Evolutionary conservation across 2,329 filamentous ascomycete species (phyloP), one percentile per base, ranked within the genome.

Genomic region (Pseudophaeomoniella oleicola): DNA sequence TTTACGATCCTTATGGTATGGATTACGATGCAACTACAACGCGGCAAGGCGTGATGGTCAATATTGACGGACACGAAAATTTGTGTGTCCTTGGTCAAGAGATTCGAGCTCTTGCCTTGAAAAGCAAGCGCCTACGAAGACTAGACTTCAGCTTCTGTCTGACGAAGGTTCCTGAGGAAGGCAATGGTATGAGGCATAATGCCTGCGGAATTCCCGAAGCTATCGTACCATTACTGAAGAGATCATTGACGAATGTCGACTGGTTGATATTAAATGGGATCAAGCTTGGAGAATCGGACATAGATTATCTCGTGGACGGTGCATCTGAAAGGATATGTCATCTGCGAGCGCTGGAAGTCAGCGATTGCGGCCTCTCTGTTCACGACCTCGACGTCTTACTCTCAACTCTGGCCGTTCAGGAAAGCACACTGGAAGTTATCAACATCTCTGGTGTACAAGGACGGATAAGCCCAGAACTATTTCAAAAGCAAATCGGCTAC

Each of bases 211-310:
- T 83, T 34, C 72, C 78, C 13, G 76, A 80, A 50, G 78, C 77
- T 2, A 60, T 83, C 4, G 75, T 79, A 45, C 75, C 78, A 2
- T 59, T 82, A 4, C 81, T 75, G 54, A 73, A 73, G 43, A 69
- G 72, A 42, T 71, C 78, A 46, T 64, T 75, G 16, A 82, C 78
- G 0, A 78, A 75, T 46, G 72, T 82, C 13, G 75, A 80, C 50
- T 83, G 78, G 78, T 69, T 83, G 37, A 66, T 72, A 15, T 56
- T 83, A 40, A 81, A 75, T 41, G 75, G 75, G 10, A 78, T 82
- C 42, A 68, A 72, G 41, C 66, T 83, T n/a, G 76, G 75, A 30
- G 78, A 83, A 37, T 73, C 74, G 0, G 79, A 83, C 54, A 58
- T 82, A 37, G 78, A 82, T 43, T 66, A 62, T 46, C 48, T 79